These are phyloP conservation scores for Halenospora varia DNA, from an alignment of 495 filamentous ascomycete species.

Conservation along the genomic window DNA sequence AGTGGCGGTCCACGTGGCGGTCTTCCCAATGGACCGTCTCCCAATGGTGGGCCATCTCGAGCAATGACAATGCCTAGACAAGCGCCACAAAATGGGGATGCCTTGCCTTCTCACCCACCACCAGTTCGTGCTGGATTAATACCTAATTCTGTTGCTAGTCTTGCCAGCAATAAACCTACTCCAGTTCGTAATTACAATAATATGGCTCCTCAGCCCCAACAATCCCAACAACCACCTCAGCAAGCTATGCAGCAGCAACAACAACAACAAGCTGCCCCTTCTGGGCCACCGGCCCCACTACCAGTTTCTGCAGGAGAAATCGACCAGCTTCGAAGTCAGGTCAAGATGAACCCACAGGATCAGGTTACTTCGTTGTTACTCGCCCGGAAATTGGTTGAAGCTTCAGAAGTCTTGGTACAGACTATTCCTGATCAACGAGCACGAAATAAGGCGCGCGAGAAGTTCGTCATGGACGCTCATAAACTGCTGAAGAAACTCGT, in stretches of 20 bases:
- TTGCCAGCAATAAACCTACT: conserved; percentile 45
- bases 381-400: conserved; percentile 85
- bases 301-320: conserved; percentile 79
- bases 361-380: conserved; percentile 64
- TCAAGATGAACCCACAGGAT: conserved; percentile 67
- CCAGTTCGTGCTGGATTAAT: conserved; percentile 78
- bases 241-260: conserved; percentile 37
- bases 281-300: conserved; percentile 26
- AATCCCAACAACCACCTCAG: conserved; percentile 30
- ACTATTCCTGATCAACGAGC: conserved; percentile 71
- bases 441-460: conserved; percentile 72
- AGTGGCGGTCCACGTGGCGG: conserved; percentile 25
- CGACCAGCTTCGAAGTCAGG: conserved; percentile 62
- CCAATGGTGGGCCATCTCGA: conserved; percentile 25
- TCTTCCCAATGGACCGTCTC: conserved; percentile 21
- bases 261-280: conserved; percentile 60
- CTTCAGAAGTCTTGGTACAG: conserved; percentile 68
- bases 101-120: conserved; percentile 68
- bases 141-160: conserved; percentile 46
- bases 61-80: conserved; percentile 27
- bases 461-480: conserved; percentile 78
- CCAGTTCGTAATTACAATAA: conserved; percentile 71
- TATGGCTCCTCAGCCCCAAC: conserved; percentile 26
- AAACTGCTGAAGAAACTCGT: conserved; percentile 88
- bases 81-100: conserved; percentile 30